Conservation (phyloP, 2,329 filamentous ascomycete genomes). For the Fusarium sp. region DNA sequence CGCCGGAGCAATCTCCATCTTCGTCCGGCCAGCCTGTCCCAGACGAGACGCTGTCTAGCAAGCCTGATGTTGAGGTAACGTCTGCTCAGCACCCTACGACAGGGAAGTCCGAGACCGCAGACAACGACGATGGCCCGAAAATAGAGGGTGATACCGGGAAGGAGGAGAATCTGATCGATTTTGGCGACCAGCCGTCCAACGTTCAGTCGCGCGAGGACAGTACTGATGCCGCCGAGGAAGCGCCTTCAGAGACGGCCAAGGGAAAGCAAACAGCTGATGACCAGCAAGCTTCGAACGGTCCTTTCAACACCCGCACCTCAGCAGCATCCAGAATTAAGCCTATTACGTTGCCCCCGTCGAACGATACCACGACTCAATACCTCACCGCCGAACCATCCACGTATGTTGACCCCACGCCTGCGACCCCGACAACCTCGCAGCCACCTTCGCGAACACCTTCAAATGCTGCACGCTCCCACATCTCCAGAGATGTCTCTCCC, state of each 20-base stretch:
- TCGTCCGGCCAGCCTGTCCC: constrained; percentile 45
- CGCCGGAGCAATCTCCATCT: constrained; percentile 47
- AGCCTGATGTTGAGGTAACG: constrained; percentile 47
- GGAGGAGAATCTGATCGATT: constrained; percentile 39
- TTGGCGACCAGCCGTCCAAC: constrained; percentile 27
- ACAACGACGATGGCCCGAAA: constrained; percentile 4
- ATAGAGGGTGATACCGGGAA: neutral
- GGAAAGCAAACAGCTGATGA: constrained; percentile 42
- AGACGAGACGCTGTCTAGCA: constrained; percentile 45
- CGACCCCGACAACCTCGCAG: constrained; percentile 65
- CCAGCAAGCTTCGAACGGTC: constrained; percentile 22
- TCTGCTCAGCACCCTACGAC: constrained; percentile 27
- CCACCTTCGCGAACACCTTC: constrained; percentile 70
- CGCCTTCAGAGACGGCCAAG: constrained; percentile 32
- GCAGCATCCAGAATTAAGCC: constrained; percentile 63
- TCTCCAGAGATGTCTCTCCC: constrained; percentile 60
- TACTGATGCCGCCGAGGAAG: constrained; percentile 11
- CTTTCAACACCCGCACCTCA: constrained; percentile 54
- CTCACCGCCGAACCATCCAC: constrained; percentile 59
- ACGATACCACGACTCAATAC: constrained; percentile 54
- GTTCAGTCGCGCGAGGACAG: constrained; percentile 7
- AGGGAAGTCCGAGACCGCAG: constrained; percentile 19
- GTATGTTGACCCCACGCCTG: constrained; percentile 69
- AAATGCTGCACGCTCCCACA: constrained; percentile 61
- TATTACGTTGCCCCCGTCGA: constrained; percentile 51